A percentile compares a stretch with the other conserved stretches of the same genome.
These are phyloP conservation scores for Phialophora macrospora DNA, from an alignment of 2,329 filamentous ascomycete genomes.

Conservation along the genomic window DNA sequence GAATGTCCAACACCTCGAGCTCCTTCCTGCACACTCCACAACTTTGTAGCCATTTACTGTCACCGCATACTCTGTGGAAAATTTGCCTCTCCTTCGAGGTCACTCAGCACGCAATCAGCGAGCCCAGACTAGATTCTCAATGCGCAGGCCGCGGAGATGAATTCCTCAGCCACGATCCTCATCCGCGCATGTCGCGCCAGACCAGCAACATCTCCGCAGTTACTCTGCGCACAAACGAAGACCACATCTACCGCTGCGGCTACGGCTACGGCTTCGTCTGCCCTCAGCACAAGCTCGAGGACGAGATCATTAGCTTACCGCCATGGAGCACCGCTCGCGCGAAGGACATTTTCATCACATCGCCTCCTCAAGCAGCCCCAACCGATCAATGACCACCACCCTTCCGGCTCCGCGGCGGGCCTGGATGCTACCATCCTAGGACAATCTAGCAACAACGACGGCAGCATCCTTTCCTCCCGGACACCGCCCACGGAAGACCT, in stretches of 20 bases:
- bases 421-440: conserved; percentile 17
- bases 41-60: not conserved
- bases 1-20: not conserved
- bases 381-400: conserved; percentile 7
- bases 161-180: conserved; percentile 23
- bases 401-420: not conserved
- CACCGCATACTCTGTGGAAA: not conserved
- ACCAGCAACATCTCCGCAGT: conserved; percentile 2
- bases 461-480: not conserved
- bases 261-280: not conserved
- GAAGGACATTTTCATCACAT: conserved; percentile 20
- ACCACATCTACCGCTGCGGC: not conserved
- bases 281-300: not conserved
- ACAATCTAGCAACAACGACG: no score
- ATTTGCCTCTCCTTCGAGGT: not conserved
- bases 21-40: not conserved
- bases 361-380: conserved; percentile 13
- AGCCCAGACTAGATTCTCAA: not conserved
- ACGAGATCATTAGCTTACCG: not conserved
- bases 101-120: not conserved
- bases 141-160: conserved; percentile 4
- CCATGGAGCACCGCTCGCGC: not conserved
- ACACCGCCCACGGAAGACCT: not conserved
- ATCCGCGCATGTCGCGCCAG: conserved; percentile 28
- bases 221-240: not conserved